Evolutionary conservation across 139 green algal genomes (phyloP).

Genomic region (Coccomyxa sp.): DNA sequence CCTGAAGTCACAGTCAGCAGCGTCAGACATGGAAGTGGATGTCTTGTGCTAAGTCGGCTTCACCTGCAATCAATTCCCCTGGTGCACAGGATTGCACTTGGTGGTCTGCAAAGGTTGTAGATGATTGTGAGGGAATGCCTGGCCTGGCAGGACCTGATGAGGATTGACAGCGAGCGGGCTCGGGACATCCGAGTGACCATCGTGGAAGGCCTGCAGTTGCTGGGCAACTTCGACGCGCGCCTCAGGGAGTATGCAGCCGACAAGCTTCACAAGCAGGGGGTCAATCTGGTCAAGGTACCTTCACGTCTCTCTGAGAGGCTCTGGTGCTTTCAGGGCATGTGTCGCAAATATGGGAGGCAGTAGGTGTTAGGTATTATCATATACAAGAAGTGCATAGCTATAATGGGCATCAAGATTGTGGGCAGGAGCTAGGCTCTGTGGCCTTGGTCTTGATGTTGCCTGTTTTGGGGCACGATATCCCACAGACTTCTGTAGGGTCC

Average conservation of each 20-base stretch:
- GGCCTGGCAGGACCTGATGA: slow-evolving; percentile 26
- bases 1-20: no score
- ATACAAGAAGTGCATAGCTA: neutral
- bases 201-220: slow-evolving; percentile 71
- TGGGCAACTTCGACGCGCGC: slow-evolving; percentile 71
- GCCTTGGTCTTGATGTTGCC: no score
- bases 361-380: neutral
- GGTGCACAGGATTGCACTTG: neutral
- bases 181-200: slow-evolving; percentile 47
- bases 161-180: slow-evolving; percentile 24
- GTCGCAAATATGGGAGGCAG: neutral
- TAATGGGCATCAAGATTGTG: neutral
- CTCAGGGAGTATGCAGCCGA: slow-evolving; percentile 75
- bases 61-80: neutral
- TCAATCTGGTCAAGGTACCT: slow-evolving; percentile 64
- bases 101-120: neutral
- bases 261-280: slow-evolving; percentile 60
- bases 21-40: no score
- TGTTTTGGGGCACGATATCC: no score
- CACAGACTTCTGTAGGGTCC: no score
- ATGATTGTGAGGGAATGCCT: neutral
- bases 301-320: neutral
- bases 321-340: neutral
- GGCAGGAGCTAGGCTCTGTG: neutral
- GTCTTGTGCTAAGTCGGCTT: neutral